Evolutionary conservation across 352 stramenopile genomes (phyloP), one percentile per base, ranked within the genome.

Genomic region (Globisporangium iwayamae): DNA sequence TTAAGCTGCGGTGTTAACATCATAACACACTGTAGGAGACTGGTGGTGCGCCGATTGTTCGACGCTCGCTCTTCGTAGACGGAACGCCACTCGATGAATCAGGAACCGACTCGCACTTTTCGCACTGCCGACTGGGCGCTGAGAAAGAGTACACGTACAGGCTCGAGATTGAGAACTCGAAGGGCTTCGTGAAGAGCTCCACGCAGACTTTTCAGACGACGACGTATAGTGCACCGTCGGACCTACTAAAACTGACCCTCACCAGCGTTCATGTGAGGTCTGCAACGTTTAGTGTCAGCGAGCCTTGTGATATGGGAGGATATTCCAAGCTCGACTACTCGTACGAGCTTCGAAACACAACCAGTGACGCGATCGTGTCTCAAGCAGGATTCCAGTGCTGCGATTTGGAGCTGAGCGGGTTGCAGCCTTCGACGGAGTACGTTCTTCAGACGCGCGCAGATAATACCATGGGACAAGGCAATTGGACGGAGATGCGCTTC

Each of bases 111-210:
- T 66, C 25, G 0, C 46, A 11, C 22, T 89, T 78, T 25, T 71
- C 62, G 10, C 68, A 86, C 50, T 89, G 79, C 47, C 67, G 59
- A 1, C 55, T 86, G 20, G 6, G 16, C 2, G 5, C 56, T 0
- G 69, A 52, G 22, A 72, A 56, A 0, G 65, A 66, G 6, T 85
- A 78, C 52, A 64, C 70, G 1, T 89, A 83, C 45, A 59, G 63
- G 36, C 59, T 89, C 18, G 75, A 82, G 48, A 69, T 86, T 18
- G 73, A 84, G 55, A 89, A 89, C 54, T 34, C 55, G 0, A 62
- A 53, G 3, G 79, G 79, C 2, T 57, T 74, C 43, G n/a, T 67
- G 4, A 72, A 61, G 43, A 68, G 59, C 36, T 50, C 57, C 3
- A 70, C 48, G 5, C 59, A 43, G 38, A 72, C 70, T 0, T 79